Evolutionary conservation across 2,329 filamentous ascomycete genomes (phyloP), one percentile per base, ranked within the genome.

Genomic region (Ophiostoma triangulosporum): DNA sequence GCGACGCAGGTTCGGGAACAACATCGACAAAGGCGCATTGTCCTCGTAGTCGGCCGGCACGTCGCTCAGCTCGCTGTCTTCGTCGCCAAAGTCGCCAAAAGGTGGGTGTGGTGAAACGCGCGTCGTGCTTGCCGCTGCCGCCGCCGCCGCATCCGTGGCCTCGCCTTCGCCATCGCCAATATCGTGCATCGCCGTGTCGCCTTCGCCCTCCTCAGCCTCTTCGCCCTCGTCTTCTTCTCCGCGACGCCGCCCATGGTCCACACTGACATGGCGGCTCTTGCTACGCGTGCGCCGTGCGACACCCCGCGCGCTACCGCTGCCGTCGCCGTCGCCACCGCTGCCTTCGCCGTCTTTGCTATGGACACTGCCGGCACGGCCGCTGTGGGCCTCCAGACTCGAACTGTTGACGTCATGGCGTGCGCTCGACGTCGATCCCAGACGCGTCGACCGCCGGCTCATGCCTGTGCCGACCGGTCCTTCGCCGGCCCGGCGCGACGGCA

Each of bases 11-110:
- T 74, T 75, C 0, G 75, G 74, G 52, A 79, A 78, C 65, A 79
- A 65, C 27, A 80, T 61, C 12, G 70, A 71, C 1, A 73, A 69
- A 1, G 76, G 75, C 29, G 75, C 72, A 38, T 81, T 75, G 45
- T 80, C 75, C 51, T 81, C 76, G 54, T 78, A 78, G 38, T 74
- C 76, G 4, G 75, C 67, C 26, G 79, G 72, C 4, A 81, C 75
- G 57, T 86, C 83, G 51, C 80, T 85, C 0, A 86, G 69, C 57
- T 85, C 82, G 61, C 81, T 85, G 64, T 86, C 82, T 53, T 84
- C 80, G 57, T 85, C 81, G 0, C 78, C 81, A 38, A 76, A 82
- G 56, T 84, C 80, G 56, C 82, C 77, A 7, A 81, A 67, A 56
- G 78, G 86, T 6, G 75, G 77, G 0, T 74, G 72, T 6, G 75